Base-by-base conservation (phyloP, 441 rosid species). In the Gossypium davidsonii region DNA sequence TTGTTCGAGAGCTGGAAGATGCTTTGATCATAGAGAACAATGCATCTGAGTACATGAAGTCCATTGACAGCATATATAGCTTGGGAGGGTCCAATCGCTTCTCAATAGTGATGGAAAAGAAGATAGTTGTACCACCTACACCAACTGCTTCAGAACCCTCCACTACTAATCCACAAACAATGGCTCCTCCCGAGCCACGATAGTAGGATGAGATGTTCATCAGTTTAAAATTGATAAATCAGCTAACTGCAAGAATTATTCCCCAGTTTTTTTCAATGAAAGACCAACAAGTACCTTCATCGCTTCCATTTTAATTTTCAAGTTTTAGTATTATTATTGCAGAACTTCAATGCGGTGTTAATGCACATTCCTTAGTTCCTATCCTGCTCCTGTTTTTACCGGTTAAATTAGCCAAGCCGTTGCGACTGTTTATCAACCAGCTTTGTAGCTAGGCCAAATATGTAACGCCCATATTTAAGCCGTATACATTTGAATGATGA, bases 11-110 rank as follows among this genome's bases (percentile, higher is more conserved):
- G 84, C 76, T 90, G 34, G 93, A 88, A 77, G 93, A 90, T 73
- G 91, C 91, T 53, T 73, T 90, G 81, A 87, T 90, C 62, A 88
- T 90, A 77, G 93, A 90, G 79, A 88, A 85, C 91, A 90, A 90
- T 79, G 96, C 91, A 44, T 90, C 96, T 0, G 96, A 90, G 76
- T 89, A 90, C 73, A 85, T 88, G 89, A 88, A 79, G 79, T 90
- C 96, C 74, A 85, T 87, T 28, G 96, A 90, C 85, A 90, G 91
- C 83, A 64, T 86, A 12, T 89, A 87, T 81, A 90, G 96, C 80
- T 62, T 85, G 21, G 88, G 87, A 64, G 91, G 91, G 21, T 90
- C 96, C 28, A 85, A 83, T 72, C 88, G 91, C 69, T 85, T 73
- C 87, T 79, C 96, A 2, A 81, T 82, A n/a, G 74, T 75, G 62